Evolutionary conservation across 495 filamentous ascomycete species (phyloP), one percentile per base, ranked within the genome.

Genomic region (Amniculicola lignicola): DNA sequence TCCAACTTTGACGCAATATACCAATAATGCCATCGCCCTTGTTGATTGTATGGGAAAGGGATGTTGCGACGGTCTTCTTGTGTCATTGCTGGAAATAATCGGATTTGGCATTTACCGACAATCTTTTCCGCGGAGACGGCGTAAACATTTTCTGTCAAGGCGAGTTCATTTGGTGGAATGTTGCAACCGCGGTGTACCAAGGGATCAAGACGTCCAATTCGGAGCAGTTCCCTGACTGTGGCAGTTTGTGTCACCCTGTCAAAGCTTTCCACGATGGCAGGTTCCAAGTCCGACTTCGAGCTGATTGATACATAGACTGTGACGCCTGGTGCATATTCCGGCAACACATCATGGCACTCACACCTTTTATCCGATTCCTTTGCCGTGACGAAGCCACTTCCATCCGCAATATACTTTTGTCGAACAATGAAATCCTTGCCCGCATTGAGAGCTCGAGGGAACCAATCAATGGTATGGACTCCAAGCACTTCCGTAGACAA

Each of bases 1-100:
- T 1, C 22, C 24, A 62, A 23, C 11, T 24, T 25, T 15, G 35
- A 36, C 15, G 49, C 46, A 19, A 64, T 11, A 54, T 74, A 88
- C 62, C 82, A 90, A 24, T 73, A 74, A 56, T 89, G 83, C 0
- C 78, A 84, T 2, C 72, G 75, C 0, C 87, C 87, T 28, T 77
- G 68, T 6, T 78, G 71, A 54, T 81, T 71, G 57, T 90, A 91
- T 0, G 86, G 87, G 0, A 69, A 59, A 0, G 82, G 81, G 33
- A 89, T 77, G 0, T 54, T 57, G 19, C 74, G 68, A 0, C 44
- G 47, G 0, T 63, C 46, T 4, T 68, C 57, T 23, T 74, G 63
- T 4, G 25, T 16, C 9, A 31, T 36, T 1, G n/a, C n/a, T n/a
- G 22, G 24, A 46, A 83, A 84, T 49, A 80, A 76, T 0, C 82